Conservation (phyloP, 441 rosid species). For the Flueggea neowawraea region DNA sequence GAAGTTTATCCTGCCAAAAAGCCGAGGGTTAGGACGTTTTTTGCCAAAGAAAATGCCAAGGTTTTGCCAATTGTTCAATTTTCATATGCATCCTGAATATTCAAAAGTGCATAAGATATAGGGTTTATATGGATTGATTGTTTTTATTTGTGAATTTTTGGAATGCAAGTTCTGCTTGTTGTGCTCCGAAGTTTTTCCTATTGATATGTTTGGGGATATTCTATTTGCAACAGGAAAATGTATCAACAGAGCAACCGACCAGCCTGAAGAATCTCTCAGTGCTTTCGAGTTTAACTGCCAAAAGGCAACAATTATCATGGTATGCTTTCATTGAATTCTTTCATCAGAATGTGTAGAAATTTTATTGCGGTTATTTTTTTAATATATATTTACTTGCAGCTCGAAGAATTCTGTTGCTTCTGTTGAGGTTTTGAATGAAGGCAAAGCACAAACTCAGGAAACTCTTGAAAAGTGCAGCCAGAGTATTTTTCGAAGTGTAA, state of each 20-base stretch:
- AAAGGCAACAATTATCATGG: slow-evolving; percentile 50
- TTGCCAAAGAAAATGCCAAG: slow-evolving; percentile 67
- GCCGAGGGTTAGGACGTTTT: slow-evolving; percentile 47
- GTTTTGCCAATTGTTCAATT: slow-evolving; percentile 28
- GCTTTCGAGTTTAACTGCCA: slow-evolving; percentile 57
- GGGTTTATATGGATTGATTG: too few relatives aligned
- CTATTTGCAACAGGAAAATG: slow-evolving; percentile 47
- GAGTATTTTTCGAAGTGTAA: slow-evolving; percentile 70
- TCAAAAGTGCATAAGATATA: too few relatives aligned
- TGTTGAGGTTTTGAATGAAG: slow-evolving; percentile 36
- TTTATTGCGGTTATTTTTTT: slow-evolving; percentile 13
- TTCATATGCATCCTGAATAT: background rate
- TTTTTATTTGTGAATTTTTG: background rate
- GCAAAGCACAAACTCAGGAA: slow-evolving; percentile 30
- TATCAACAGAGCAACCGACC: slow-evolving; percentile 35
- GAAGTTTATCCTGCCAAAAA: slow-evolving; percentile 82
- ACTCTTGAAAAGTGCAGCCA: slow-evolving; percentile 55
- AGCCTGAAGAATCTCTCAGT: slow-evolving; percentile 43
- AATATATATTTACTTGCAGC: slow-evolving; percentile 33
- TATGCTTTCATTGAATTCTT: slow-evolving; percentile 21
- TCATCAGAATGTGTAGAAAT: slow-evolving; percentile 8
- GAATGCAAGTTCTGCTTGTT: background rate
- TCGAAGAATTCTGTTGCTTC: slow-evolving; percentile 34
- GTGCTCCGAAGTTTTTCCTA: background rate
- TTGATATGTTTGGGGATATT: background rate